phyloP scores from a whole-genome alignment of 2,329 filamentous ascomycete species.

The Phyllosticta citriasiana region DNA sequence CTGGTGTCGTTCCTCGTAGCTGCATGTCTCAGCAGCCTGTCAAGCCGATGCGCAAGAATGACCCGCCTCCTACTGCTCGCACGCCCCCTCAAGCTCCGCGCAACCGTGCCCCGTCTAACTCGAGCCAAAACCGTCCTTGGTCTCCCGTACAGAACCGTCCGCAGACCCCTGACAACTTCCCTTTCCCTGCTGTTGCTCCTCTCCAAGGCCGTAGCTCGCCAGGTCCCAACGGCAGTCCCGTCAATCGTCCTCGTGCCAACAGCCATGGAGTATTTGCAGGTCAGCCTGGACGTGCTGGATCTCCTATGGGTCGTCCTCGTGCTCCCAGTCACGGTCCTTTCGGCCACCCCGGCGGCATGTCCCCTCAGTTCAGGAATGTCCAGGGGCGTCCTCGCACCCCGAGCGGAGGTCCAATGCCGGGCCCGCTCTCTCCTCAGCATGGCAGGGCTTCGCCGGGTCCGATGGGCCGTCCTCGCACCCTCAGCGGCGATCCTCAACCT shows the following conservation, averaged over 20 bases:
- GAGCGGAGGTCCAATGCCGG: constrained; percentile 30
- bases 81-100: constrained; percentile 40
- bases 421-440: not conserved
- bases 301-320: constrained; percentile 23
- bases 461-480: not conserved
- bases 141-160: constrained; percentile 15
- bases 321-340: constrained; percentile 23
- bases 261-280: not conserved
- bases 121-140: constrained; percentile 22
- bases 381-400: constrained; percentile 33
- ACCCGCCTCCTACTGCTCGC: constrained; percentile 40
- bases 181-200: constrained; percentile 23
- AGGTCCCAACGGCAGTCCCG: constrained; percentile 33
- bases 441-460: not conserved
- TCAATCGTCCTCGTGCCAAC: constrained; percentile 11
- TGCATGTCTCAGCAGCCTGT: constrained; percentile 88
- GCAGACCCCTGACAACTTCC: not conserved
- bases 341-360: not conserved
- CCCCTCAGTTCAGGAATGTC: not conserved
- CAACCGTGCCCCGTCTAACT: constrained; percentile 17
- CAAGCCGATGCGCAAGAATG: constrained; percentile 60
- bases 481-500: not conserved
- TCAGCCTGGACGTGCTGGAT: not conserved
- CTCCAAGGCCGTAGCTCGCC: constrained; percentile 34
- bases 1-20: constrained; percentile 88